Conservation (phyloP, 768 basidiomycete species). For the Rhizopogon roseolus region DNA sequence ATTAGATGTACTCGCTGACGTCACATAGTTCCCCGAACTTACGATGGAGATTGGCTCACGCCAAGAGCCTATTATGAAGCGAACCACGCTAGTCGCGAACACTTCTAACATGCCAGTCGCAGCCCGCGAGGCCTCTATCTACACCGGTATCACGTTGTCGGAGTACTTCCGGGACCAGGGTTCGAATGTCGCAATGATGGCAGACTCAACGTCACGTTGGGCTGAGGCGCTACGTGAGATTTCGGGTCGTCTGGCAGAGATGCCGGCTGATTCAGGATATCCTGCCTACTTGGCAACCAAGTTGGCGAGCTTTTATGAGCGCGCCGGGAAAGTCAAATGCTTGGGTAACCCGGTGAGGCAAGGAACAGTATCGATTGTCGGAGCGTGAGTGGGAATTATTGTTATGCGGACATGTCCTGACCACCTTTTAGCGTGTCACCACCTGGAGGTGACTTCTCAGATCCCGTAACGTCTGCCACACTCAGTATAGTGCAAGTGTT, state of each 20-base stretch:
- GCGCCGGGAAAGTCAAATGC: conserved; percentile 93
- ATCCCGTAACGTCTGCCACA: conserved; percentile 96
- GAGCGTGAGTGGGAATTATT: conserved; percentile 69
- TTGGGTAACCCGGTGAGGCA: conserved; percentile 83
- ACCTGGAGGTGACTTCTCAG: conserved; percentile 98
- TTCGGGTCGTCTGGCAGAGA: conserved; percentile 97
- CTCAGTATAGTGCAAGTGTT: conserved; percentile 99
- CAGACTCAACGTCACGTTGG: conserved; percentile 98
- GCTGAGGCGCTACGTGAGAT: conserved; percentile 99
- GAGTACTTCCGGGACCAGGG: conserved; percentile 99
- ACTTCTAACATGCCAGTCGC: conserved; percentile 99
- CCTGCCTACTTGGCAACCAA: conserved; percentile 96
- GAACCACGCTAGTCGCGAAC: conserved; percentile 96
- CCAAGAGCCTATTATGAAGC: conserved; percentile 99
- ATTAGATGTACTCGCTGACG: neutral
- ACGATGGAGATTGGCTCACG: conserved; percentile 90
- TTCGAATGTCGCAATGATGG: conserved; percentile 98
- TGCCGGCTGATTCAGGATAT: conserved; percentile 99
- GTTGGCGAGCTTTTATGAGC: conserved; percentile 96
- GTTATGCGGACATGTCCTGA: conserved; percentile 3
- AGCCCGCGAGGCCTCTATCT: conserved; percentile 98
- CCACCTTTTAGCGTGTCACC: conserved; percentile 75
- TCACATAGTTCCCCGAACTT: conserved; percentile 72
- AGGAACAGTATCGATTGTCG: conserved; percentile 97
- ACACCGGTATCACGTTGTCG: conserved; percentile 97